Evolutionary conservation across 2,329 filamentous ascomycete genomes (phyloP), one percentile per base, ranked within the genome.

Genomic region (Colletotrichum sidae): DNA sequence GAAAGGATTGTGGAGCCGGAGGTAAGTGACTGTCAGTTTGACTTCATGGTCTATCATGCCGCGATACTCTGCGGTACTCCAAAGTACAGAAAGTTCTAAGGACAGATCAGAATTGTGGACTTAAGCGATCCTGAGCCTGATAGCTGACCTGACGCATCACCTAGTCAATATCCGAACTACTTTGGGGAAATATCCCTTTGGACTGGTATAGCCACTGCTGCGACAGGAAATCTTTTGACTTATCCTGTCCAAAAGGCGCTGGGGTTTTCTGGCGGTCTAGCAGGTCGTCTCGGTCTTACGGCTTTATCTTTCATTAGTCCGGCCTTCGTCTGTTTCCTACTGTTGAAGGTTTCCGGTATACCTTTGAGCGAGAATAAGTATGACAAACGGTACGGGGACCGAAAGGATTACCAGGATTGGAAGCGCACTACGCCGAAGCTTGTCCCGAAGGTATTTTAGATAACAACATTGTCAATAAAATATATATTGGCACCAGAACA

Each of bases 161-260:
- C 3, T 41, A 79, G 82, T 52, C 78, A 88, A 66, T 88, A 90
- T 75, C 90, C 90, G 1, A 90, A 92, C 72, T 92, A 92, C 78
- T 90, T 92, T 73, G 90, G 90, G n/a, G 90, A 92, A 75, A 83
- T 82, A 35, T 89, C 87, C 10, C 78, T 92, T 38, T 92, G 89
- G 90, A 88, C 85, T 0, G 90, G 90, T 1, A 85, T 92, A 63
- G 88, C 89, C 0, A 84, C 86, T 6, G 77, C 81, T 1, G 83
- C 87, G 0, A 86, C 84, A 0, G 88, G 88, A 1, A 78, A 87
- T 1, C 77, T 92, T 53, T 75, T 84, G 1, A 79, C 80, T 12
- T 77, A 76, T n/a, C 82, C 85, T 0, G 85, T 86, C 2, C 86
- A 88, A 73, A 71, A 79, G 2, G 87, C 84, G 0, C 82, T 92